Evolutionary conservation across 2,329 filamentous ascomycete species (phyloP).

Genomic region (Nigrospora osmanthi): DNA sequence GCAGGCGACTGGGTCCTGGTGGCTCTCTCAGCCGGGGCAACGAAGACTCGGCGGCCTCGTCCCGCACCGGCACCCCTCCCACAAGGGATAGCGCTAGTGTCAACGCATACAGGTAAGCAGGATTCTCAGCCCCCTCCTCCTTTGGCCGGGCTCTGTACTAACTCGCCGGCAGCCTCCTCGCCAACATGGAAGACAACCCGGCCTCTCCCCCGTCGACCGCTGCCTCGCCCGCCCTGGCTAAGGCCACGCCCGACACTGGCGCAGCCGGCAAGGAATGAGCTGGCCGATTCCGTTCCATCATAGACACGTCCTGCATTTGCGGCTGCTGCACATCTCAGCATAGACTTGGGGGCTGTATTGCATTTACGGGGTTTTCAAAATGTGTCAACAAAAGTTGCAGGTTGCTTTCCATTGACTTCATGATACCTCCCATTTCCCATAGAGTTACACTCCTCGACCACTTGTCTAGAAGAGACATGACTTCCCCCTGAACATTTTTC

Average conservation of each 20-base stretch:
- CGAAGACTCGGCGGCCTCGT: constrained; percentile 82
- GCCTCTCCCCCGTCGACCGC: constrained; percentile 63
- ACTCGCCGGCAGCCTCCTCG: constrained; percentile 40
- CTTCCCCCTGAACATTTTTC: constrained; percentile 11
- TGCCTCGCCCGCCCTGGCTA: constrained; percentile 58
- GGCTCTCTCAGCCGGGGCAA: constrained; percentile 63
- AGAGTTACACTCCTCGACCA: constrained; percentile 21
- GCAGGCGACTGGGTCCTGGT: constrained; percentile 70
- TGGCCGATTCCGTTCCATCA: constrained; percentile 26
- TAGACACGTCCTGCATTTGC: constrained; percentile 26
- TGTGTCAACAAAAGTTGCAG: constrained; percentile 36
- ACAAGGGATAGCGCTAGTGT: constrained; percentile 57
- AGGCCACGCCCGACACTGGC: constrained; percentile 47
- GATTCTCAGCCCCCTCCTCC: neutral
- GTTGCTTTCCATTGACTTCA: constrained; percentile 24
- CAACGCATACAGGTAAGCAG: constrained; percentile 87
- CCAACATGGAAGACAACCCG: constrained; percentile 53
- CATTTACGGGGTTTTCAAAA: constrained; percentile 34
- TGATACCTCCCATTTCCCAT: constrained; percentile 32
- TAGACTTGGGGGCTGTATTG: constrained; percentile 34
- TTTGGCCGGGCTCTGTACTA: constrained; percentile 11
- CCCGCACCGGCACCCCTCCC: constrained; percentile 82
- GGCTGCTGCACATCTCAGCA: constrained; percentile 25
- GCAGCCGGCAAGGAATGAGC: constrained; percentile 42
- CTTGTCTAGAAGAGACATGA: constrained; percentile 15